Conservation (phyloP, 306 rosid genomes). For the Rosa persica region DNA sequence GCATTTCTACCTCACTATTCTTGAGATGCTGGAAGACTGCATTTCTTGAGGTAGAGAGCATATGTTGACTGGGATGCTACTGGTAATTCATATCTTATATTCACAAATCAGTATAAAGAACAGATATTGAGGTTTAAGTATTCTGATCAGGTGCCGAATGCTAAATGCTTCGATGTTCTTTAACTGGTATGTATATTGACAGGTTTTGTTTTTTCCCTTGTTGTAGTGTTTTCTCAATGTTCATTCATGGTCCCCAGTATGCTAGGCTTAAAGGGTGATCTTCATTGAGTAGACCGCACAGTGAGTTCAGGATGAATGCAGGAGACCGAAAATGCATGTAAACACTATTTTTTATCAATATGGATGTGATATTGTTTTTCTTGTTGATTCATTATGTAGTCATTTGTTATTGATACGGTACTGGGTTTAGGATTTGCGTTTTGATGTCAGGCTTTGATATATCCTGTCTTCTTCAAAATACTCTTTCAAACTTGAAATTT, state of each 20-base stretch:
- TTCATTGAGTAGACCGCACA: conserved; percentile 35
- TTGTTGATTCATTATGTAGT: too few species aligned
- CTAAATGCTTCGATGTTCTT: not conserved
- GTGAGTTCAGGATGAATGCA: conserved; percentile 81
- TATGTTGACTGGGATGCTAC: conserved; percentile 56
- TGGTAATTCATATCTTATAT: conserved; percentile 5
- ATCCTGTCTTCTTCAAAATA: not conserved
- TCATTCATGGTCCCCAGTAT: conserved; percentile 47
- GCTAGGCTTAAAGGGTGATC: too few species aligned
- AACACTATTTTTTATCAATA: conserved; percentile 56
- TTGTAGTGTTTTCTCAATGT: conserved; percentile 13
- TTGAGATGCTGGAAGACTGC: conserved; percentile 37
- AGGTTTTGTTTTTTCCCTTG: not conserved
- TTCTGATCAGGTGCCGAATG: not conserved
- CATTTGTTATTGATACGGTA: too few species aligned
- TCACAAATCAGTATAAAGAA: not conserved
- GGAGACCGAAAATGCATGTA: conserved; percentile 78
- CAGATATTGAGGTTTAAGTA: not conserved
- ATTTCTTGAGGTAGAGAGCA: conserved; percentile 81
- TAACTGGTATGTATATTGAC: not conserved
- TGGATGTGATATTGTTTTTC: conserved; percentile 63
- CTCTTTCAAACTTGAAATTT: not conserved
- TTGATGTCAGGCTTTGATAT: too few species aligned
- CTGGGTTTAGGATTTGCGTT: too few species aligned
- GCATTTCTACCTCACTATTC: too few species aligned